Conservation (phyloP, 1,139 yeast genomes). For the Debaryomycetaceae sp. region DNA sequence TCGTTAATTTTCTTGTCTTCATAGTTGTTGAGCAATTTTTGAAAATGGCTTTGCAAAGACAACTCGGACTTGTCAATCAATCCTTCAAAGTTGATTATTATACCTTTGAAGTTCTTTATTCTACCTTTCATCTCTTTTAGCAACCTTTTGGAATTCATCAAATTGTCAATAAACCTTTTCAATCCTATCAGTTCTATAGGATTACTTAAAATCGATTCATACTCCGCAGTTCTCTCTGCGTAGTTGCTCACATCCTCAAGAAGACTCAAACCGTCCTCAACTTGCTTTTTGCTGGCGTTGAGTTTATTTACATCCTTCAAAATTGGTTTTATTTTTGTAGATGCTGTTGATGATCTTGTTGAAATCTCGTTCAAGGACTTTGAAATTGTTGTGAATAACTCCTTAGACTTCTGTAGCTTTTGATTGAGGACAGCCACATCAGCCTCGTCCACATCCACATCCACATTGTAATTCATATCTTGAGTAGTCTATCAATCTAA, state of each 20-base stretch:
- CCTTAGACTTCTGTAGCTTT: slow-evolving; percentile 57
- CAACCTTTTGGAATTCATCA: slow-evolving; percentile 32
- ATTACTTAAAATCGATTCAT: slow-evolving; percentile 41
- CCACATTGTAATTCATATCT: slow-evolving; percentile 10
- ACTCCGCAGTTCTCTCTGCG: slow-evolving; percentile 56
- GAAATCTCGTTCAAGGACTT: slow-evolving; percentile 56
- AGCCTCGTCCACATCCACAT: slow-evolving; percentile 70
- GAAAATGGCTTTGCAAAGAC: slow-evolving; percentile 34
- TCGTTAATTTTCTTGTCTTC: slow-evolving; percentile 17
- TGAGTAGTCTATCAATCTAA: not conserved
- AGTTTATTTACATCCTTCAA: slow-evolving; percentile 59
- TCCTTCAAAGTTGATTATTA: slow-evolving; percentile 43
- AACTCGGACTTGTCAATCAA: slow-evolving; percentile 46
- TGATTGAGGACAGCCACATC: slow-evolving; percentile 82
- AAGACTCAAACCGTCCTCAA: slow-evolving; percentile 57
- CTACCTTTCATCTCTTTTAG: slow-evolving; percentile 33
- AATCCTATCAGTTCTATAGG: slow-evolving; percentile 40
- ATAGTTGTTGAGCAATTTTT: slow-evolving; percentile 12
- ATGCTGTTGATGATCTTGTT: slow-evolving; percentile 57
- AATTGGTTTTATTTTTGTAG: slow-evolving; percentile 66
- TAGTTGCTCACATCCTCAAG: slow-evolving; percentile 63
- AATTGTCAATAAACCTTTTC: slow-evolving; percentile 33
- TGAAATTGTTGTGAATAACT: slow-evolving; percentile 54
- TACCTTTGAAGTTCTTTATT: slow-evolving; percentile 48
- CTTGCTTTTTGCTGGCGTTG: slow-evolving; percentile 52